phyloP scores from a whole-genome alignment of 257 asterid genomes.

The Jacaranda mimosifolia region DNA sequence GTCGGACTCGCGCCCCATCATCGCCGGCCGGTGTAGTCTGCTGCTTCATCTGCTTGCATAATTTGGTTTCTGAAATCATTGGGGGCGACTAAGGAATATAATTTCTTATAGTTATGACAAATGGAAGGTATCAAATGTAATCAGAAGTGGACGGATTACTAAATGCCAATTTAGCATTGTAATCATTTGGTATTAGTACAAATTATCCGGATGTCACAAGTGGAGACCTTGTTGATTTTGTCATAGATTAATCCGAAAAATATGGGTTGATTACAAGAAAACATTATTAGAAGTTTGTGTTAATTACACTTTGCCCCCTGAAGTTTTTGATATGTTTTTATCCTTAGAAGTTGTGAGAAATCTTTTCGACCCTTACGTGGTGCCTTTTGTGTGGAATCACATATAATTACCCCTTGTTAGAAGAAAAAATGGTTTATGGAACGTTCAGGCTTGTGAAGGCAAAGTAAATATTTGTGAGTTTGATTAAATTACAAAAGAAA shows the following conservation, averaged over 20 bases:
- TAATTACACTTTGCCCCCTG: background rate
- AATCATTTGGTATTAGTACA: background rate
- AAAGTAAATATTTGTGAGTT: too few species aligned
- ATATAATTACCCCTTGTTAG: background rate
- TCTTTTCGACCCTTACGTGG: background rate
- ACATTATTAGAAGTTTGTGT: background rate
- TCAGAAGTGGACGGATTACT: constrained; percentile 33
- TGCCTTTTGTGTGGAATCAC: background rate
- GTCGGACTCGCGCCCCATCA: constrained; percentile 44
- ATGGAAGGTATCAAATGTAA: constrained; percentile 35
- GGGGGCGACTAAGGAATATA: background rate
- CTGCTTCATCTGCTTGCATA: constrained; percentile 51
- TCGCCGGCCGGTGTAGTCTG: constrained; percentile 36
- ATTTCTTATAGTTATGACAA: constrained; percentile 39
- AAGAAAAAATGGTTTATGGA: background rate
- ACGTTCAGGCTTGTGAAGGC: too few species aligned
- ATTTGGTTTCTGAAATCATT: constrained; percentile 12
- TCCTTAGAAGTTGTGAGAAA: too few species aligned
- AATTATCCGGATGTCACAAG: constrained; percentile 33
- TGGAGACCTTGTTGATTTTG: constrained; percentile 71
- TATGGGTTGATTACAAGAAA: constrained; percentile 42
- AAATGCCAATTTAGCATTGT: constrained; percentile 40
- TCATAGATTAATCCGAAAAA: constrained; percentile 46
- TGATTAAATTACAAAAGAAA: too few species aligned
- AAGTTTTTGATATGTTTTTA: too few species aligned